A percentile compares a stretch with the other conserved stretches of the same genome.
Evolutionary conservation across 495 filamentous ascomycete species (phyloP).

Genomic region (Thermothielavioides terrestris): DNA sequence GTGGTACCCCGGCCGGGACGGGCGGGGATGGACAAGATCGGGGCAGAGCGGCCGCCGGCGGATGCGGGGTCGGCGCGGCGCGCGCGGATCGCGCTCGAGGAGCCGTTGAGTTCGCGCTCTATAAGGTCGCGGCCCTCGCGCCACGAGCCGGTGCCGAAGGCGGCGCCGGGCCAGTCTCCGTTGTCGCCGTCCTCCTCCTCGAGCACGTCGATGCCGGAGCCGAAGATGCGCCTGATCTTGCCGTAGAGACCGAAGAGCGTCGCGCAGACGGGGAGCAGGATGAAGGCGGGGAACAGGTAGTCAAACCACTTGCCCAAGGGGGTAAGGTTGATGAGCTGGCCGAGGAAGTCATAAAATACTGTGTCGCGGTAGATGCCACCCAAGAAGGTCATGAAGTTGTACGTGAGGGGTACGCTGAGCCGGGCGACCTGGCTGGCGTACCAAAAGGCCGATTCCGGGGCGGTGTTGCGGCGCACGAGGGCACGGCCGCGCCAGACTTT

Average conservation of each 20-base stretch:
- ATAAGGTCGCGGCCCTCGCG: conserved; percentile 90
- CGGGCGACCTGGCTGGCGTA: conserved; percentile 85
- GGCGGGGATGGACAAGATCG: conserved; percentile 34
- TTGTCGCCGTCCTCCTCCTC: conserved; percentile 67
- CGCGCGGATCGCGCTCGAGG: conserved; percentile 28
- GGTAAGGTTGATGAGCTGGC: conserved; percentile 74
- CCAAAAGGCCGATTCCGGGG: conserved; percentile 87
- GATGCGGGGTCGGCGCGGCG: conserved; percentile 26
- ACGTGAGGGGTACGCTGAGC: conserved; percentile 82
- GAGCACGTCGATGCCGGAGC: conserved; percentile 67
- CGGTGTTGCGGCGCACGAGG: conserved; percentile 81
- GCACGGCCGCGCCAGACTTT: conserved; percentile 94
- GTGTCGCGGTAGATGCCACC: conserved; percentile 60
- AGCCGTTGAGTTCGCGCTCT: conserved; percentile 72
- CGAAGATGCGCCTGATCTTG: conserved; percentile 63
- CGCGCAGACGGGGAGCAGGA: conserved; percentile 74
- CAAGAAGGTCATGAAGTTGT: conserved; percentile 91
- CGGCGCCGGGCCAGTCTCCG: conserved; percentile 34
- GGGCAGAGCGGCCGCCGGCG: conserved; percentile 21
- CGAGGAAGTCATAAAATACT: conserved; percentile 80
- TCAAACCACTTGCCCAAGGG: conserved; percentile 77
- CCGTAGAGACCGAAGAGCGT: conserved; percentile 83
- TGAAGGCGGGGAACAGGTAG: conserved; percentile 76
- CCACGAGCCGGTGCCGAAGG: conserved; percentile 77
- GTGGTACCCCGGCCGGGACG: no score